A percentile compares a stretch with the other conserved stretches of the same genome.
Evolutionary conservation across 805 yeast species (phyloP).

Genomic region (Alloascoidea hylecoeti): DNA sequence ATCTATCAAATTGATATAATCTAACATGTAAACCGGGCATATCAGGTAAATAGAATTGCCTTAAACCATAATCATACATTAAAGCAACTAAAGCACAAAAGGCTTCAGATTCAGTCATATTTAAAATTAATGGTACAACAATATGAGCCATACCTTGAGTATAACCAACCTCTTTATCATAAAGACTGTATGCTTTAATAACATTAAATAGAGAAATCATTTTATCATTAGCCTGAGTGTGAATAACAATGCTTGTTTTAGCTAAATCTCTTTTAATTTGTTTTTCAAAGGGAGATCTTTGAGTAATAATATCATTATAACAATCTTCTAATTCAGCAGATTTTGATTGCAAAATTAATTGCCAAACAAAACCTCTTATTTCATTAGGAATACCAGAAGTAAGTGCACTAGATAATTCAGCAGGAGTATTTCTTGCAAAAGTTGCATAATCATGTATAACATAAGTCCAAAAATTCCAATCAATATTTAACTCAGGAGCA

Average conservation of each 20-base stretch:
- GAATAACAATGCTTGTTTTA: conserved; percentile 70
- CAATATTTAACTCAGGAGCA: background rate
- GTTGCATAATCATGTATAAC: conserved; percentile 67
- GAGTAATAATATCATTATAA: conserved; percentile 32
- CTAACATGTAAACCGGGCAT: conserved; percentile 88
- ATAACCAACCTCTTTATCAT: conserved; percentile 90
- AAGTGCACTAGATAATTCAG: conserved; percentile 43
- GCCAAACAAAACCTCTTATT: conserved; percentile 88
- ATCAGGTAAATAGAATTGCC: conserved; percentile 68
- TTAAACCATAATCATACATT: conserved; percentile 75
- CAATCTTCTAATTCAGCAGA: conserved; percentile 45
- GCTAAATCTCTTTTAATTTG: conserved; percentile 71
- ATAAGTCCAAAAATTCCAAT: conserved; percentile 55
- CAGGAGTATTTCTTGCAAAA: conserved; percentile 49
- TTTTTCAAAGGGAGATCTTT: conserved; percentile 49
- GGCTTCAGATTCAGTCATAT: conserved; percentile 71
- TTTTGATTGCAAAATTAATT: conserved; percentile 69
- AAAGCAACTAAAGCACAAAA: conserved; percentile 68
- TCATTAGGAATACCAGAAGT: conserved; percentile 73
- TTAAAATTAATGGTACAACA: conserved; percentile 70
- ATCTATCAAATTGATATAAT: conserved; percentile 81
- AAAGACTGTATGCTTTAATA: conserved; percentile 70
- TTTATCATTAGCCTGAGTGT: conserved; percentile 36
- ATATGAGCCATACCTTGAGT: conserved; percentile 98
- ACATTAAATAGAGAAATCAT: conserved; percentile 55